Evolutionary conservation across 371 early-diverging fungal genomes (phyloP).

Genomic region (Circinella minor): DNA sequence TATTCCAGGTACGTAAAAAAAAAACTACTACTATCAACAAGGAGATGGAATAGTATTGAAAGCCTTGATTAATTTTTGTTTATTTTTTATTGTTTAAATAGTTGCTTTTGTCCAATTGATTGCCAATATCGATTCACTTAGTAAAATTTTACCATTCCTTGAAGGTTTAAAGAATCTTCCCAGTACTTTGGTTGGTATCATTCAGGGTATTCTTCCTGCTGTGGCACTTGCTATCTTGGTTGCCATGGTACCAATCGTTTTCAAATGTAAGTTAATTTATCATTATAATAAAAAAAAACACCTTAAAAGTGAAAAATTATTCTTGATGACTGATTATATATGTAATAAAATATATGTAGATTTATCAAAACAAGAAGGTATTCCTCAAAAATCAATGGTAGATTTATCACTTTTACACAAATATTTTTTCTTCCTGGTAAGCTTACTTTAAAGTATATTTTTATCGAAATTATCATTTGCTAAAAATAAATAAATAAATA

Average conservation of each 20-base stretch:
- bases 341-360: constrained; percentile 14
- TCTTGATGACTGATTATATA: too few species aligned
- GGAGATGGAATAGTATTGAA: too few species aligned
- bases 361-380: constrained; percentile 73
- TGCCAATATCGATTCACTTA: constrained; percentile 66
- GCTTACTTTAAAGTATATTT: background rate
- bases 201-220: constrained; percentile 84
- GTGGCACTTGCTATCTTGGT: constrained; percentile 74
- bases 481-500: too few species aligned
- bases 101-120: constrained; percentile 66
- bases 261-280: constrained; percentile 49
- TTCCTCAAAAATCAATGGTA: constrained; percentile 64
- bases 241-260: constrained; percentile 71
- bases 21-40: background rate
- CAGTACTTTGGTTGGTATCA: constrained; percentile 57
- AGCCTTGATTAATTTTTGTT: background rate
- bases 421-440: constrained; percentile 79
- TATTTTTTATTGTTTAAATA: background rate
- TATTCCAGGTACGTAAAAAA: constrained; percentile 47
- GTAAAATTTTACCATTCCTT: constrained; percentile 54
- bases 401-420: constrained; percentile 65
- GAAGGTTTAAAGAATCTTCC: constrained; percentile 36
- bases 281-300: background rate
- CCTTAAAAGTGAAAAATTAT: too few species aligned
- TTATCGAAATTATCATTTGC: too few species aligned